Conservation (phyloP, 164 flowering plant genomes). For the Vitis cinerea region DNA sequence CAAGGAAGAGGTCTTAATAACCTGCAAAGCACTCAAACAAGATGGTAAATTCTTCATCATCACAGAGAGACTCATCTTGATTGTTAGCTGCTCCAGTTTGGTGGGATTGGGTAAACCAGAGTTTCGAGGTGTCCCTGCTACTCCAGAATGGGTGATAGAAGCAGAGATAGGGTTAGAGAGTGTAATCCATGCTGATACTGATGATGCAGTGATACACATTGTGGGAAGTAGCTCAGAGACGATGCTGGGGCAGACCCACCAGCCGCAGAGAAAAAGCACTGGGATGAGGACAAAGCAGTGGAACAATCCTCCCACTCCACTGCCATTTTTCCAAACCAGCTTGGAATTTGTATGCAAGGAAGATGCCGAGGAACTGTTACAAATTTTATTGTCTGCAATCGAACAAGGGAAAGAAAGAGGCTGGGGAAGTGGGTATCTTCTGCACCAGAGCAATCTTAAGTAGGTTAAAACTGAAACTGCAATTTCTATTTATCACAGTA, state of each 20-base stretch:
- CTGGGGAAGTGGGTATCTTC: slow-evolving; percentile 45
- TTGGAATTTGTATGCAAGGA: slow-evolving; percentile 48
- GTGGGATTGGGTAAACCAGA: slow-evolving; percentile 55
- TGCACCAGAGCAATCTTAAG: slow-evolving; percentile 61
- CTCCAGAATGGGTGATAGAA: slow-evolving; percentile 74
- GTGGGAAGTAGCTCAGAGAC: slow-evolving; percentile 71
- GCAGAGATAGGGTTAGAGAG: slow-evolving; percentile 64
- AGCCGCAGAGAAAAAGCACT: slow-evolving; percentile 33
- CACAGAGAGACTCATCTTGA: slow-evolving; percentile 56
- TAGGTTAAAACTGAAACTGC: slow-evolving; percentile 5
- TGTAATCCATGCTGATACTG: slow-evolving; percentile 62
- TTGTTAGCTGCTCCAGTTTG: slow-evolving; percentile 64
- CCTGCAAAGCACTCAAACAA: slow-evolving; percentile 72
- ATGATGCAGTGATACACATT: slow-evolving; percentile 59
- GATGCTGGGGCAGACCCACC: slow-evolving; percentile 36
- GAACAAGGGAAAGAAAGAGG: slow-evolving; percentile 55
- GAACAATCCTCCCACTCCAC: slow-evolving; percentile 34
- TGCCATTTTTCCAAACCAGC: slow-evolving; percentile 73
- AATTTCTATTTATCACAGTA: neutral
- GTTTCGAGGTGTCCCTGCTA: slow-evolving; percentile 61
- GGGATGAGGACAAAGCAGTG: slow-evolving; percentile 37
- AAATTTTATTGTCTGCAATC: slow-evolving; percentile 43
- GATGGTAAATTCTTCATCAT: slow-evolving; percentile 64
- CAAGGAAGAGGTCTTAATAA: slow-evolving; percentile 57
- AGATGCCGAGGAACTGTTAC: slow-evolving; percentile 64